Evolutionary conservation across 176 grass and related monocot genomes (phyloP).

Genomic region (Lolium rigidum): DNA sequence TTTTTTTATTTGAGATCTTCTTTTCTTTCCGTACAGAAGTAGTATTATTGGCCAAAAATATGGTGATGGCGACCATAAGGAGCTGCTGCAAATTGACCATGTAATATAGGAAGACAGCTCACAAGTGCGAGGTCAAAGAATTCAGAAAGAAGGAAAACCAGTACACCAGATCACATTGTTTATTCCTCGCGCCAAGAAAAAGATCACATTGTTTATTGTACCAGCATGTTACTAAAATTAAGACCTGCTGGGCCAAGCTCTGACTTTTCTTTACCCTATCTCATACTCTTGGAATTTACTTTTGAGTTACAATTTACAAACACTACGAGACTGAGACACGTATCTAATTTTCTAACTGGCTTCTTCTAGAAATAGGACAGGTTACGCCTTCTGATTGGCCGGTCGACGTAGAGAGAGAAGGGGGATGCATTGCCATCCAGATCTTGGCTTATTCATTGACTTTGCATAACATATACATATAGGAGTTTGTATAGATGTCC

Average conservation of each 20-base stretch:
- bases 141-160: conserved; percentile 43
- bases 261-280: conserved; percentile 30
- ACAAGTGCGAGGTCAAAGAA: conserved; percentile 37
- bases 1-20: background rate
- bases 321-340: conserved; percentile 11
- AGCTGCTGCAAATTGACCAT: background rate
- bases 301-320: conserved; percentile 25
- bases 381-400: conserved; percentile 41
- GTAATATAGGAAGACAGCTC: background rate
- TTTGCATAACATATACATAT: background rate
- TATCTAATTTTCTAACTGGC: conserved; percentile 33
- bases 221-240: conserved; percentile 39
- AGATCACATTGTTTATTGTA: conserved; percentile 39
- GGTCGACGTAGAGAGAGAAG: background rate
- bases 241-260: conserved; percentile 44
- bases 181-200: background rate
- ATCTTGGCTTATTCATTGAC: conserved; percentile 69
- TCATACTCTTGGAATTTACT: background rate
- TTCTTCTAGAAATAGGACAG: conserved; percentile 44
- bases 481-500: background rate
- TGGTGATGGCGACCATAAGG: background rate
- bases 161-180: conserved; percentile 26
- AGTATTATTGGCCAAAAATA: no score
- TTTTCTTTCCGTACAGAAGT: no score
- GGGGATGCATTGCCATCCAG: conserved; percentile 38